Evolutionary conservation across 257 asterid species (phyloP).

Genomic region (Linderniella brevidens): DNA sequence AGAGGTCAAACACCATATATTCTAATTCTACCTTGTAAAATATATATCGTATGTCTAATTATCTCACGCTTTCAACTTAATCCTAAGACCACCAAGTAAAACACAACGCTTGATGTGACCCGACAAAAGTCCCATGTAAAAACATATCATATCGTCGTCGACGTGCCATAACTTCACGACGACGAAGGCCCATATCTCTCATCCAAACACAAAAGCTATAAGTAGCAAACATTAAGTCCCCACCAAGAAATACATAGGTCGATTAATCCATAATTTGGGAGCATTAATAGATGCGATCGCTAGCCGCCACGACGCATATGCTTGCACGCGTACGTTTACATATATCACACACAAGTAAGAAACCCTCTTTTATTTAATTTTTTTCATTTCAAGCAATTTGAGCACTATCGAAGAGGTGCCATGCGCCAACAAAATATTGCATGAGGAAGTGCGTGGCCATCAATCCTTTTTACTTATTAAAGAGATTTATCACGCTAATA

Average conservation of each 20-base stretch:
- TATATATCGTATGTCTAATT: too few relatives aligned
- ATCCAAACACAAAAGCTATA: conserved; percentile 14
- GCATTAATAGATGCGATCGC: conserved; percentile 24
- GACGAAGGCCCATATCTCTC: conserved; percentile 20
- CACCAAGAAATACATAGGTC: conserved; percentile 27
- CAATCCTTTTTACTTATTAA: too few relatives aligned
- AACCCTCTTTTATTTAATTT: too few relatives aligned
- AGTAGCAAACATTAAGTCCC: conserved; percentile 50
- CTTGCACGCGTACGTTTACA: conserved; percentile 37
- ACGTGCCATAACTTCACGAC: conserved; percentile 19
- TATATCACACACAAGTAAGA: neutral
- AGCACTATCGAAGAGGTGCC: too few relatives aligned
- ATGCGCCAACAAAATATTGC: too few relatives aligned
- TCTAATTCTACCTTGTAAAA: too few relatives aligned
- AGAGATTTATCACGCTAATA: too few relatives aligned
- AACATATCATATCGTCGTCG: conserved; percentile 7
- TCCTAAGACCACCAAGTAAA: neutral
- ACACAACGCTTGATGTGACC: conserved; percentile 3
- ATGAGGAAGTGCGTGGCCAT: too few relatives aligned
- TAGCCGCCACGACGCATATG: conserved; percentile 83
- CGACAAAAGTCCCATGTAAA: conserved; percentile 37
- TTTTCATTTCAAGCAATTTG: too few relatives aligned
- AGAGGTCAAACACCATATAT: too few relatives aligned
- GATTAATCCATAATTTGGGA: conserved; percentile 22
- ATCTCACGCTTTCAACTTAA: too few relatives aligned